A percentile compares a stretch with the other conserved stretches of the same genome.
Evolutionary conservation across 306 rosid genomes (phyloP).

Genomic region (Phaseolus lunatus): DNA sequence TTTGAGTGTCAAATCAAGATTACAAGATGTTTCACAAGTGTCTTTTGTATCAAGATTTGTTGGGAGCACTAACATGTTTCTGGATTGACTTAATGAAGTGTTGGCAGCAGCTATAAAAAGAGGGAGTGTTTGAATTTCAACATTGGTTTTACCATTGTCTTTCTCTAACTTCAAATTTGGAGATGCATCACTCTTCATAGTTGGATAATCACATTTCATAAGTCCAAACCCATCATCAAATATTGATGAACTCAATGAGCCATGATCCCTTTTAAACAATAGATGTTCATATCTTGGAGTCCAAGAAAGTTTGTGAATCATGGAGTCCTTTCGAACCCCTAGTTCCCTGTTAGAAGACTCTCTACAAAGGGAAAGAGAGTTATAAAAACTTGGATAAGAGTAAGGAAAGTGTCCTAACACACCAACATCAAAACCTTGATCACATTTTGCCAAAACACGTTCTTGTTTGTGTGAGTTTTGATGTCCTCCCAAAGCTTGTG

Average conservation of each 20-base stretch:
- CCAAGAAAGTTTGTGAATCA: conserved; percentile 63
- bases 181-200: too few relatives aligned
- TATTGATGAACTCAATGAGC: not conserved
- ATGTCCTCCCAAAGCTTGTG: conserved; percentile 82
- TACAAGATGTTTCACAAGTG: too few relatives aligned
- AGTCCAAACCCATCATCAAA: conserved; percentile 22
- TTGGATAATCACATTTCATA: too few relatives aligned
- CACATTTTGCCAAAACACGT: conserved; percentile 62
- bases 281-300: conserved; percentile 7
- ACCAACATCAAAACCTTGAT: conserved; percentile 42
- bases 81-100: too few relatives aligned
- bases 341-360: conserved; percentile 47
- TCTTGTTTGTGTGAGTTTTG: conserved; percentile 83
- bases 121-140: too few relatives aligned
- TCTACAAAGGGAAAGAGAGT: conserved; percentile 44
- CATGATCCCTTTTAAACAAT: conserved; percentile 11
- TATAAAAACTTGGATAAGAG: conserved; percentile 41
- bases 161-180: too few relatives aligned
- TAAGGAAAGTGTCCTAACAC: conserved; percentile 21
- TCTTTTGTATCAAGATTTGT: too few relatives aligned
- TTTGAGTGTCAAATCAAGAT: too few relatives aligned
- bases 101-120: too few relatives aligned
- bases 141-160: too few relatives aligned
- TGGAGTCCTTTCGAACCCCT: conserved; percentile 54
- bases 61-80: too few relatives aligned